Conservation (phyloP, 805 yeast genomes). For the Wickerhamiella lipophila region DNA sequence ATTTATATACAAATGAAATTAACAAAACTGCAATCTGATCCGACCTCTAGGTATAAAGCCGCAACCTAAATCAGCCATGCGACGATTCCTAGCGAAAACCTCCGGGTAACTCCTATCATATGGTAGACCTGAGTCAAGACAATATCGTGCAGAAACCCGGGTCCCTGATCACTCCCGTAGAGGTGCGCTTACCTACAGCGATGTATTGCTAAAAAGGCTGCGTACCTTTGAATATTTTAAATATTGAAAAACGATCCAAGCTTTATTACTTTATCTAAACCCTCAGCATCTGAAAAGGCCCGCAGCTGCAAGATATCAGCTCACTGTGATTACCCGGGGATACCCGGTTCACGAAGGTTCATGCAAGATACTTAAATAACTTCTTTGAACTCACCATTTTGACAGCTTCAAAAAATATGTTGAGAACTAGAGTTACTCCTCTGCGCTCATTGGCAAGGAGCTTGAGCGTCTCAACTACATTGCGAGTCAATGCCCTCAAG, state of each 20-base stretch:
- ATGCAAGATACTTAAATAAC: not conserved
- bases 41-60: too few relatives aligned
- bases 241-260: too few relatives aligned
- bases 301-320: not conserved
- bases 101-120: not conserved
- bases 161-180: too few relatives aligned
- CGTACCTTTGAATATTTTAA: too few relatives aligned
- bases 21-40: not conserved
- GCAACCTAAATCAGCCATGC: too few relatives aligned
- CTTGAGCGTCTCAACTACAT: slow-evolving; percentile 2
- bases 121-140: not conserved
- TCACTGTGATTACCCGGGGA: not conserved
- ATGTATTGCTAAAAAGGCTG: too few relatives aligned
- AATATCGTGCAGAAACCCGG: not conserved
- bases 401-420: not conserved
- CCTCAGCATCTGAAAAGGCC: not conserved
- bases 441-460: slow-evolving; percentile 1
- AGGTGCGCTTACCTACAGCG: too few relatives aligned
- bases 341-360: not conserved
- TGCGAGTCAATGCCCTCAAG: slow-evolving; percentile 12
- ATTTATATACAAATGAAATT: not conserved
- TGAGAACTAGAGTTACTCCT: slow-evolving; percentile 5
- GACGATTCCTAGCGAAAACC: not conserved
- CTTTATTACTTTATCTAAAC: too few relatives aligned
- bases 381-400: not conserved